Evolutionary conservation across 2,329 filamentous ascomycete species (phyloP), one percentile per base, ranked within the genome.

Genomic region (Botryotinia narcissicola): DNA sequence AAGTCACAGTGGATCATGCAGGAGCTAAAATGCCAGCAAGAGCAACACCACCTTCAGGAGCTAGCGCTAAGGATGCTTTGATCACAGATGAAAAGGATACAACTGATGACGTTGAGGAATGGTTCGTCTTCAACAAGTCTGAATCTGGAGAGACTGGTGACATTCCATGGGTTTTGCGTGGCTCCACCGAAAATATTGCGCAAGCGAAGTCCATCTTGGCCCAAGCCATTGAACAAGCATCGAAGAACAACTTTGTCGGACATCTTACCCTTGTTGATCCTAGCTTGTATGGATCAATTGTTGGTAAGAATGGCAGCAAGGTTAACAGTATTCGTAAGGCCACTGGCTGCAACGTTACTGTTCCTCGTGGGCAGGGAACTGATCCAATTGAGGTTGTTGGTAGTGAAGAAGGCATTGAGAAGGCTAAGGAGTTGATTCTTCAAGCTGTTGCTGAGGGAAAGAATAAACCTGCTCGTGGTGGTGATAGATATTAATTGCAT

Each of bases 301-400:
- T 99, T 78, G 96, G 96, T 7, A 91, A 92, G 76, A 93, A 92
- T 74, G 96, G 96, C 74, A 92, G 90, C 82, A 95, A 95, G 83
- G 97, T 99, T 82, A 98, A 98, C 84, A 86, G 90, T 60, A 98
- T 99, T 81, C 91, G 96, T 78, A 94, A 93, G 85, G 90, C 96
- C 85, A 98, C 94, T 70, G 93, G 93, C 72, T 98, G 95, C 84
- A 94, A 92, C 84, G 97, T 99, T 81, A 94, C 95, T 77, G 95
- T 99, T 59, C 96, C 96, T 35, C 91, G 93, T 77, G 91, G 93
- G 80, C 92, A 97, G 82, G 85, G 85, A 63, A 85, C 84, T 67
- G 95, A 98, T 83, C 93, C 95, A 6, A 98, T 99, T 81, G 94
- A 97, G 85, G 92, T 99, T 79, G 86, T 92, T 51, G 96, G 96